phyloP scores from a whole-genome alignment of 1,284 basidiomycete species.

The Sporisorium graminicola region DNA sequence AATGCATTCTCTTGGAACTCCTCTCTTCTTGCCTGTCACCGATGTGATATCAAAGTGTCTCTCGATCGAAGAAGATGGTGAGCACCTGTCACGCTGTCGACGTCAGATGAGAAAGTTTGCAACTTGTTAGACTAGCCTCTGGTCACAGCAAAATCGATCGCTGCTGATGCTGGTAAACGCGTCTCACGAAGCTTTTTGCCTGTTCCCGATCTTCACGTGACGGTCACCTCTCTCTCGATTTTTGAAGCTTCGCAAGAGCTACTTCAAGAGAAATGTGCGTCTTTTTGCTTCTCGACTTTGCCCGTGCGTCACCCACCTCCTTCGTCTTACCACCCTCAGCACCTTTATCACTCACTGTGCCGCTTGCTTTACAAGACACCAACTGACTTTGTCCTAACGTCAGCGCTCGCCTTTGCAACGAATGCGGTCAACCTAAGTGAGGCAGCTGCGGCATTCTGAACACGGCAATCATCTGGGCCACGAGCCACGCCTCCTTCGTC shows the following conservation, averaged over 20 bases:
- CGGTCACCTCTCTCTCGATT: conserved; percentile 6
- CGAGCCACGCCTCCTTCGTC: background rate
- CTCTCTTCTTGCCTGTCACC: background rate
- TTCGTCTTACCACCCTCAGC: background rate
- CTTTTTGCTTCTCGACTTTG: conserved; percentile 12
- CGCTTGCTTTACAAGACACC: background rate
- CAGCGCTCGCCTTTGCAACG: background rate
- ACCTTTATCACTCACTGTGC: background rate
- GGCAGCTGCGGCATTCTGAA: background rate
- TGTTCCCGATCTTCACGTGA: conserved; percentile 37
- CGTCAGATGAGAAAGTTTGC: background rate
- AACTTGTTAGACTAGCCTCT: background rate
- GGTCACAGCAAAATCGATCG: background rate
- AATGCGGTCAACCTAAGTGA: background rate
- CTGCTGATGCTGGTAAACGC: too few relatives aligned
- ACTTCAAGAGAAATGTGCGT: conserved; percentile 2
- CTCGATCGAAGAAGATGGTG: background rate
- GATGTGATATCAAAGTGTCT: background rate
- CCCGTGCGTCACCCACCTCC: conserved; percentile 9
- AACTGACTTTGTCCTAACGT: too few relatives aligned
- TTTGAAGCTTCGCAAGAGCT: conserved; percentile 10
- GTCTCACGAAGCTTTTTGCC: conserved; percentile 1
- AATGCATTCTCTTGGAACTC: background rate
- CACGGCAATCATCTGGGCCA: background rate
- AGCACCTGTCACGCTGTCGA: background rate